Evolutionary conservation across 257 asterid genomes (phyloP).

Genomic region (Solanum stenotomum): DNA sequence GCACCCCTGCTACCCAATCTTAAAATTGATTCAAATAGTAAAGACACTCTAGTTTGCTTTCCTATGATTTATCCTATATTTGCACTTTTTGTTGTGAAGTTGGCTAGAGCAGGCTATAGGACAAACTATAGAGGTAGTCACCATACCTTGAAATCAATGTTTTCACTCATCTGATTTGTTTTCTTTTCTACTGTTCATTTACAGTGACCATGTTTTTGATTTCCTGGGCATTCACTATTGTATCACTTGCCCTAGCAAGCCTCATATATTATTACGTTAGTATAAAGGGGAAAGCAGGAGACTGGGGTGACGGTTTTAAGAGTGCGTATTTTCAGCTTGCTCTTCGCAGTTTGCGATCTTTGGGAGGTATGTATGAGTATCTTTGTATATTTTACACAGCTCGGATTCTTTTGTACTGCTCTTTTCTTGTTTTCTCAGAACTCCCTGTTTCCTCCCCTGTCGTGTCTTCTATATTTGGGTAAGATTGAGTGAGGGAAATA

Average conservation of each 20-base stretch:
- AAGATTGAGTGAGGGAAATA: neutral
- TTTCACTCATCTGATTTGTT: neutral
- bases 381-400: neutral
- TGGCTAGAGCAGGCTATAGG: neutral
- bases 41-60: neutral
- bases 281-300: conserved; percentile 97
- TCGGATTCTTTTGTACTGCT: neutral
- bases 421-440: neutral
- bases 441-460: neutral
- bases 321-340: conserved; percentile 99
- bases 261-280: conserved; percentile 95
- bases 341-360: conserved; percentile 93
- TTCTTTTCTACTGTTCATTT: conserved; percentile 13
- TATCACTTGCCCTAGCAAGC: conserved; percentile 82
- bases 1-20: neutral
- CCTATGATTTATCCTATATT: neutral
- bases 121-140: neutral
- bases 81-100: neutral
- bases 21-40: neutral
- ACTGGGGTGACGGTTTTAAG: conserved; percentile 99
- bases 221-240: conserved; percentile 96
- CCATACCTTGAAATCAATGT: neutral
- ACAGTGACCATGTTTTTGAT: conserved; percentile 94
- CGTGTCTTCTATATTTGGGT: neutral
- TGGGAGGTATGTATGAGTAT: conserved; percentile 71